Base-by-base conservation (phyloP, 2,329 filamentous ascomycete species). In the Fusarium burgessii region DNA sequence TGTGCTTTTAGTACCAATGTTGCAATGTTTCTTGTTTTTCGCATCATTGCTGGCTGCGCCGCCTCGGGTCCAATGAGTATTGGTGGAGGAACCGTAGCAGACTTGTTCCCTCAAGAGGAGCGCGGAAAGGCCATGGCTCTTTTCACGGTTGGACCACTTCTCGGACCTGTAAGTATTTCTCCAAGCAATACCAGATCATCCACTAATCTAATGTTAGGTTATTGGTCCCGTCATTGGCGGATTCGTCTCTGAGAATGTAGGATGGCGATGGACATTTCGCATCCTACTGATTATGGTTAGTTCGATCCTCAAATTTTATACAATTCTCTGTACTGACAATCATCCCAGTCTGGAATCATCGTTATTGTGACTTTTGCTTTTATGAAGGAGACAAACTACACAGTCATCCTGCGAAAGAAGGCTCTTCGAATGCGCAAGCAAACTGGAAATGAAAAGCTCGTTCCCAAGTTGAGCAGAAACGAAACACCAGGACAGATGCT, bases 81-180 rank as follows among this genome's bases (percentile, higher is more conserved):
- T 6, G 72, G 72, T 1, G 70, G 69, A 5, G 72, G 72, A 1
- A 69, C 72, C 1, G 33, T 74, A 7, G 70, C 72, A 15, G 72
- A 74, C 7, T 6, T 73, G 13, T 66, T 59, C 7, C 25, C 50
- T 5, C 58, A 55, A 13, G 42, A 71, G 5, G 41, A 74, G 17
- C 83, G 90, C 42, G 90, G 89, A 11, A 86, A 85, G 6, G 90
- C 90, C 2, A 89, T 92, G 78, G 87, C 89, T 0, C 84, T 86
- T 1, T 92, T 91, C 74, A 85, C 87, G 2, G 84, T 90, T 78
- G 86, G 89, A 0, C 88, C 91, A 0, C 83, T 90, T 6, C 84
- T 86, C 4, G 88, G 88, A 0, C 88, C 89, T 1, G 82, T 83
- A 36, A 20, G 62, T 64, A 2, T 3, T 4, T 1, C 3, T 3